Percentiles rank a stretch among this genome's conserved stretches.
Evolutionary conservation across 2,329 filamentous ascomycete species (phyloP).

Genomic region (Botryotinia globosa): DNA sequence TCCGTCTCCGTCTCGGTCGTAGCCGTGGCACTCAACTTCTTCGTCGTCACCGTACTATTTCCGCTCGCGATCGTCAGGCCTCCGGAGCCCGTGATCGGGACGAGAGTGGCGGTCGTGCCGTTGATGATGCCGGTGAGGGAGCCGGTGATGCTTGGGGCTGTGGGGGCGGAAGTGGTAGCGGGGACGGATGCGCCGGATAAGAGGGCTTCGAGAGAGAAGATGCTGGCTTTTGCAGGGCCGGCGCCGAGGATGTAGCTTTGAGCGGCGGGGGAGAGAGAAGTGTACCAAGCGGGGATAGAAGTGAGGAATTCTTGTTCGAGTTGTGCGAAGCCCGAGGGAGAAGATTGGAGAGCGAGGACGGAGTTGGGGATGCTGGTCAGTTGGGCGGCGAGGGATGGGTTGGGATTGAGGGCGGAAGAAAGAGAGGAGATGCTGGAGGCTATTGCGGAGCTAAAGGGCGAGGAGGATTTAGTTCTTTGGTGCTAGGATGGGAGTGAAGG

Average conservation of each 20-base stretch:
- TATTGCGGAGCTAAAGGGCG: neutral
- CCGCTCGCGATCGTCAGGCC: neutral
- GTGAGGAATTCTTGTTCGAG: conserved; percentile 7
- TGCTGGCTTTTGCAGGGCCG: neutral
- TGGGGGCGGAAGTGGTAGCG: neutral
- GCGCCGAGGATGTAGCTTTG: conserved; percentile 1
- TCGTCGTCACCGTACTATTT: conserved; percentile 18
- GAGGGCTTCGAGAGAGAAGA: neutral
- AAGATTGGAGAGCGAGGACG: conserved; percentile 9
- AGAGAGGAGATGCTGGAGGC: neutral
- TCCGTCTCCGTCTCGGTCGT: neutral
- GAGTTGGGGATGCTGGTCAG: conserved; percentile 12
- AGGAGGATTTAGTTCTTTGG: neutral
- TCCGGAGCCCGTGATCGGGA: neutral
- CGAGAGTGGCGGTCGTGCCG: neutral
- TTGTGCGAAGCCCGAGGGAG: neutral
- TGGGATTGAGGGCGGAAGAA: neutral
- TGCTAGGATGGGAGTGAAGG: neutral
- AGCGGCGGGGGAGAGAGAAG: neutral
- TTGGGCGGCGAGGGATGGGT: conserved; percentile 11
- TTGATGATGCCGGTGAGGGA: neutral
- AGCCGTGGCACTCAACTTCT: neutral
- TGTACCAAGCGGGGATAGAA: conserved; percentile 3
- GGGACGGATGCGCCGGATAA: neutral
- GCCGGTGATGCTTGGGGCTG: neutral